Evolutionary conservation across 208 protist genomes (phyloP).

Genomic region (Acanthamoeba royreba): DNA sequence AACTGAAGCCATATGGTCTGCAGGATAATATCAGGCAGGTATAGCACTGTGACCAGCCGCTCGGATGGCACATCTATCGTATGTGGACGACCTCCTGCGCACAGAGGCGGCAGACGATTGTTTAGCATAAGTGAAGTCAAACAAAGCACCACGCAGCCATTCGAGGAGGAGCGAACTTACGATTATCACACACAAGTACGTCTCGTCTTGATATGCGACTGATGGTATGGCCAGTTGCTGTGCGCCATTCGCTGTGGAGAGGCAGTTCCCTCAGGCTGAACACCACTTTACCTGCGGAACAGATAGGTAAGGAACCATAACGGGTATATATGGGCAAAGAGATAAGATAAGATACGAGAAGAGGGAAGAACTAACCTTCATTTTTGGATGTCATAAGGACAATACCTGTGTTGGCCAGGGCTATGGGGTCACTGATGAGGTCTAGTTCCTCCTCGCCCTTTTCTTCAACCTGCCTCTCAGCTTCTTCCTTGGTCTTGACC

Average conservation of each 20-base stretch:
- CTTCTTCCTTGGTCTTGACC: neutral
- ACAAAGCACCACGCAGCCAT: too few relatives aligned
- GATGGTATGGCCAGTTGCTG: neutral
- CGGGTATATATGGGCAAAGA: neutral
- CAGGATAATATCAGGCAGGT: neutral
- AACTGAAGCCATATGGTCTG: neutral
- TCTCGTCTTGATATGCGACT: neutral
- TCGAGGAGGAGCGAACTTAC: neutral
- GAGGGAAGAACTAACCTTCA: too few relatives aligned
- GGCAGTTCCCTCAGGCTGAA: neutral
- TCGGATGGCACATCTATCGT: neutral
- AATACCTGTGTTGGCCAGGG: neutral
- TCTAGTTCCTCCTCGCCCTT: neutral
- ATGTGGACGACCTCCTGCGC: neutral
- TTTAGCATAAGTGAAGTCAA: neutral
- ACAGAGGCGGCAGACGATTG: neutral
- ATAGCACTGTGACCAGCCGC: neutral
- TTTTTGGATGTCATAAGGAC: neutral
- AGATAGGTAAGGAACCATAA: too few relatives aligned
- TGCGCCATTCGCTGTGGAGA: constrained; percentile 6
- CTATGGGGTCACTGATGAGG: neutral
- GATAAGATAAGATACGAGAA: neutral
- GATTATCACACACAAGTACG: neutral
- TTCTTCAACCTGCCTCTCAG: neutral
- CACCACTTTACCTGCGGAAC: neutral